phyloP scores from a whole-genome alignment of 164 flowering plant species.

The Tinospora cordifolia region DNA sequence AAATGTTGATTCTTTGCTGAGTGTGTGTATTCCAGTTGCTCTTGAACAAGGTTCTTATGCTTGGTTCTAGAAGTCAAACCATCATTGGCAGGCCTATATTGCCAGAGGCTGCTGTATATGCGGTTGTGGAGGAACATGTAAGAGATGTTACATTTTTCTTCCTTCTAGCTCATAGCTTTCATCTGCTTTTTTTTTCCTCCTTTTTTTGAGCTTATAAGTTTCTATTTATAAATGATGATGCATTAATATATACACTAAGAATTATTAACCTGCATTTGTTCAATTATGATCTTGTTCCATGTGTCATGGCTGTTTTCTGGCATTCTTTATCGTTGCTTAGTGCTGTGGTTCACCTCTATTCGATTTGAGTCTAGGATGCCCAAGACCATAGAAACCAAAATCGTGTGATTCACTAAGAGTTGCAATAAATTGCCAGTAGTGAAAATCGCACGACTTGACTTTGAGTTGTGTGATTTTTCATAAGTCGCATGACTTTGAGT shows the following conservation, averaged over 20 bases:
- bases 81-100: constrained; percentile 80
- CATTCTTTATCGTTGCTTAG: neutral
- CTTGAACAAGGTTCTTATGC: constrained; percentile 78
- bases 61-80: constrained; percentile 76
- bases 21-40: constrained; percentile 53
- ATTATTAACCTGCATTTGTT: neutral
- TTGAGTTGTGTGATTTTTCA: too few species aligned
- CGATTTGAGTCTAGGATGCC: neutral
- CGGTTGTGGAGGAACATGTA: constrained; percentile 98
- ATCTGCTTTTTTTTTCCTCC: neutral
- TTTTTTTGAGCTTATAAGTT: neutral
- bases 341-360: neutral
- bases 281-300: neutral
- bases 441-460: too few species aligned
- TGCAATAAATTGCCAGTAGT: too few species aligned
- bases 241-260: neutral
- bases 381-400: too few species aligned
- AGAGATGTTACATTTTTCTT: constrained; percentile 20
- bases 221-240: neutral
- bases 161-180: neutral
- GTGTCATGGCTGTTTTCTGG: neutral
- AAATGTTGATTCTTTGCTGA: constrained; percentile 5
- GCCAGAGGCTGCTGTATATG: constrained; percentile 80
- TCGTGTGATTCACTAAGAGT: too few species aligned
- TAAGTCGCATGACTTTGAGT: too few species aligned